Base-by-base conservation (phyloP, 2,329 filamentous ascomycete species). In the Colletotrichum echinochloae region DNA sequence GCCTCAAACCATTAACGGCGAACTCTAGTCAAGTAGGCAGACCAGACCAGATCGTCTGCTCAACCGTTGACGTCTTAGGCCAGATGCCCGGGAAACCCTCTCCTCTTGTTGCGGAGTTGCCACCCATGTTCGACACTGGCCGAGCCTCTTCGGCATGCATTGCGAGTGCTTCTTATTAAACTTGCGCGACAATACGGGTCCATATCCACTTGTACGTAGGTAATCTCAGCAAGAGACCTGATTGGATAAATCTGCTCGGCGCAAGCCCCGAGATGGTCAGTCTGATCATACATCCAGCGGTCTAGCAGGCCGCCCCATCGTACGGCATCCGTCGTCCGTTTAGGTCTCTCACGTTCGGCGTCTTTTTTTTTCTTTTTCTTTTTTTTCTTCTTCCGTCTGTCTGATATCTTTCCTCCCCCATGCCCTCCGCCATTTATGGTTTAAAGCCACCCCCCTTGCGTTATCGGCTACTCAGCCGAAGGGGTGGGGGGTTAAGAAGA, bases 301-400 rank as follows among this genome's bases (percentile, higher is more conserved):
- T 60, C 41, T n/a, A 46, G 39, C 56, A 60, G 37, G 39, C 39
- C 11, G 55, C 54, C 35, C 54, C 54, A 41, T 35, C 35, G 41
- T 20, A 66, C 65, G 30, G 33, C 55, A 60, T 66, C 60, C 62
- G 55, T 62, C 61, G 66, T 56, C 66, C 62, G 56, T 70, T 56
- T 33, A 35, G 44, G 63, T 61, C 56, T 66, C 49, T 63, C 63
- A 65, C 54, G 55, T 55, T 23, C 26, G n/a, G 46, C 37, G 55
- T 65, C 52, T 54, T n/a, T n/a, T n/a, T n/a, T n/a, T n/a, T n/a
- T n/a, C n/a, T n/a, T n/a, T n/a, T n/a, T n/a, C n/a, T n/a, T n/a
- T n/a, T n/a, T n/a, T n/a, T n/a, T n/a, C n/a, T n/a, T n/a, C n/a
- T n/a, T n/a, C n/a, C n/a, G n/a, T 16, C 37, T 44, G 23, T 44